These are phyloP conservation scores for Cytospora leucostoma DNA, from an alignment of 2,329 filamentous ascomycete species.

Conservation along the genomic window DNA sequence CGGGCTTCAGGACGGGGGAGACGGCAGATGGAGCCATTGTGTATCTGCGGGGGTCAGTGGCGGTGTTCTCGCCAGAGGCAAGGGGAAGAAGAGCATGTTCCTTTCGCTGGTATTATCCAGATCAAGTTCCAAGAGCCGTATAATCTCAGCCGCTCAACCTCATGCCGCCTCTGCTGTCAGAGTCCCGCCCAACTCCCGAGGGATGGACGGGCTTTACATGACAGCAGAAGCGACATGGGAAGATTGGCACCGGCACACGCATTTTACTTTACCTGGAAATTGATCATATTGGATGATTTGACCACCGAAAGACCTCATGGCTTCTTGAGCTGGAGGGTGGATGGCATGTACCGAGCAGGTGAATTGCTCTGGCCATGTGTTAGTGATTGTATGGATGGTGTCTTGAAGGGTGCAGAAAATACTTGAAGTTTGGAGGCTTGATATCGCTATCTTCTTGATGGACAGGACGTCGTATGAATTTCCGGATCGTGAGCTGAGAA, in stretches of 20 bases:
- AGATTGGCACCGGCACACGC: slow-evolving; percentile 41
- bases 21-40: slow-evolving; percentile 79
- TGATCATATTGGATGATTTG: slow-evolving; percentile 30
- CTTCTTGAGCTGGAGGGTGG: slow-evolving; percentile 12
- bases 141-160: slow-evolving; percentile 40
- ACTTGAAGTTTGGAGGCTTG: not conserved
- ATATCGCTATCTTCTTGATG: not conserved
- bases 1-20: slow-evolving; percentile 55
- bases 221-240: slow-evolving; percentile 8
- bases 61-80: slow-evolving; percentile 41
- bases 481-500: not conserved
- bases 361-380: slow-evolving; percentile 4
- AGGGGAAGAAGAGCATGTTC: slow-evolving; percentile 76
- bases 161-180: not conserved
- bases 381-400: not conserved
- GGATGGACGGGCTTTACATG: not conserved
- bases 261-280: slow-evolving; percentile 39
- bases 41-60: slow-evolving; percentile 38
- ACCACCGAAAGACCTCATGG: slow-evolving; percentile 29
- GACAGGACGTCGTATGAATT: not conserved
- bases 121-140: slow-evolving; percentile 43
- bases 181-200: not conserved
- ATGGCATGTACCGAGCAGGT: slow-evolving; percentile 20
- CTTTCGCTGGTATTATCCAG: slow-evolving; percentile 67
- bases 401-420: not conserved